Percentiles rank a stretch among this genome's conserved stretches.
phyloP scores from a whole-genome alignment of 495 filamentous ascomycete genomes.

The Penicillium robsamsonii region DNA sequence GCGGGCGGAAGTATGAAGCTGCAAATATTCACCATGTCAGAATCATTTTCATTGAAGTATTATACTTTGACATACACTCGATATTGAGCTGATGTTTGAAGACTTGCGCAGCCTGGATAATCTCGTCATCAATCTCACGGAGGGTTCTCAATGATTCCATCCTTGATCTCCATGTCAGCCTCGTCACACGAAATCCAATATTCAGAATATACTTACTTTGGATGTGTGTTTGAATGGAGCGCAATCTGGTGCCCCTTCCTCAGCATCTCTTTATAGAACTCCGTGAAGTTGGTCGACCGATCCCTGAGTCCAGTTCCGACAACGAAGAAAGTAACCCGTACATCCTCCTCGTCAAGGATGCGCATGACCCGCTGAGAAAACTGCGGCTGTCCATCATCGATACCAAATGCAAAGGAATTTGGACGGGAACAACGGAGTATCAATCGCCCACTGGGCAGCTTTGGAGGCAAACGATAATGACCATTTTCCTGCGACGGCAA shows the following conservation, averaged over 20 bases:
- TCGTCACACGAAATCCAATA: not conserved
- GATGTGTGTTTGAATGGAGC: conserved; percentile 72
- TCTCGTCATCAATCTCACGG: conserved; percentile 67
- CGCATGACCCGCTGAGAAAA: conserved; percentile 62
- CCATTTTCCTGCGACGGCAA: conserved; percentile 33
- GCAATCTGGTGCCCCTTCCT: conserved; percentile 70
- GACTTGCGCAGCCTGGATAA: conserved; percentile 59
- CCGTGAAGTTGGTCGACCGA: conserved; percentile 56
- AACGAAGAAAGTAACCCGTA: conserved; percentile 77
- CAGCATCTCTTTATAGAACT: conserved; percentile 64
- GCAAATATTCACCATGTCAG: conserved; percentile 5
- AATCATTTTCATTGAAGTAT: not conserved
- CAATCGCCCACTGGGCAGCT: conserved; percentile 60
- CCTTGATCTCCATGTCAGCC: conserved; percentile 22
- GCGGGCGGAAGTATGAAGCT: conserved; percentile 70
- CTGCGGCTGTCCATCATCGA: conserved; percentile 70
- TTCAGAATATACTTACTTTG: conserved; percentile 40
- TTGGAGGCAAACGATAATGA: conserved; percentile 53
- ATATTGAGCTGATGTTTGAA: conserved; percentile 52
- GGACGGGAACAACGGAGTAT: conserved; percentile 66
- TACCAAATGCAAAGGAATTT: conserved; percentile 76
- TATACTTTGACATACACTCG: conserved; percentile 26
- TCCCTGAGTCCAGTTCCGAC: conserved; percentile 66
- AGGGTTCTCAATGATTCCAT: conserved; percentile 62
- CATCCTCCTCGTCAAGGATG: conserved; percentile 59